Evolutionary conservation across 2,329 filamentous ascomycete genomes (phyloP).

Genomic region (Monosporascus sp.): DNA sequence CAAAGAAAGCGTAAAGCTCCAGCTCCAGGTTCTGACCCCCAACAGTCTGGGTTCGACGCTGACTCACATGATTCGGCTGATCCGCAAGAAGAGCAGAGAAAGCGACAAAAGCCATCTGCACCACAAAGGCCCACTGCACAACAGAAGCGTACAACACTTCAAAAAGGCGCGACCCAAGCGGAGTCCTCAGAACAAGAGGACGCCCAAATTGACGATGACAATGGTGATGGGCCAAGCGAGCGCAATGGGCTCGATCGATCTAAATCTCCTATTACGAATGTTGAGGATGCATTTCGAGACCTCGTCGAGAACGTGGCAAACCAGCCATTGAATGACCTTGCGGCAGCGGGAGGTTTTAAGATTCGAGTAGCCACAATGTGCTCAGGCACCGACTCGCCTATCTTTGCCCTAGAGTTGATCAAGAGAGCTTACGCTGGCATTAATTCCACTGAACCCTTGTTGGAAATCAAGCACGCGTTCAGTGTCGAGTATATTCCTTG

Average conservation of each 20-base stretch:
- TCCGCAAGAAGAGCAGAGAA: background rate
- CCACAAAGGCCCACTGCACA: background rate
- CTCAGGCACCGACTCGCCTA: slow-evolving; percentile 71
- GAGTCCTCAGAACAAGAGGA: no score
- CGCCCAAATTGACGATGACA: no score
- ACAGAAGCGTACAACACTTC: background rate
- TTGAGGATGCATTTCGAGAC: slow-evolving; percentile 25
- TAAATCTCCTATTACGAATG: slow-evolving; percentile 19
- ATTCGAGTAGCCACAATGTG: slow-evolving; percentile 65
- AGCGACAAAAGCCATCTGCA: background rate
- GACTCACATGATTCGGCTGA: background rate
- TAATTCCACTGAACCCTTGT: slow-evolving; percentile 21
- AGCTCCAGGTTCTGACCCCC: background rate
- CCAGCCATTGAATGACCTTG: slow-evolving; percentile 17
- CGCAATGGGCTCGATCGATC: slow-evolving; percentile 8
- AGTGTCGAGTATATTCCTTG: slow-evolving; percentile 59
- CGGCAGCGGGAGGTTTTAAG: slow-evolving; percentile 19
- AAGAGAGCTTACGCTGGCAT: slow-evolving; percentile 34
- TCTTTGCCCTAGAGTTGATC: slow-evolving; percentile 60
- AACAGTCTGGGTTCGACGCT: background rate
- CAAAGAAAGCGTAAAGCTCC: background rate
- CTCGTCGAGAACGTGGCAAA: slow-evolving; percentile 13
- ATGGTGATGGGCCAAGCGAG: no score
- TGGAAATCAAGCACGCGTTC: slow-evolving; percentile 52
- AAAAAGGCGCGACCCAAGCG: background rate